Evolutionary conservation across 257 asterid genomes (phyloP).

Genomic region (Fraxinus excelsior): DNA sequence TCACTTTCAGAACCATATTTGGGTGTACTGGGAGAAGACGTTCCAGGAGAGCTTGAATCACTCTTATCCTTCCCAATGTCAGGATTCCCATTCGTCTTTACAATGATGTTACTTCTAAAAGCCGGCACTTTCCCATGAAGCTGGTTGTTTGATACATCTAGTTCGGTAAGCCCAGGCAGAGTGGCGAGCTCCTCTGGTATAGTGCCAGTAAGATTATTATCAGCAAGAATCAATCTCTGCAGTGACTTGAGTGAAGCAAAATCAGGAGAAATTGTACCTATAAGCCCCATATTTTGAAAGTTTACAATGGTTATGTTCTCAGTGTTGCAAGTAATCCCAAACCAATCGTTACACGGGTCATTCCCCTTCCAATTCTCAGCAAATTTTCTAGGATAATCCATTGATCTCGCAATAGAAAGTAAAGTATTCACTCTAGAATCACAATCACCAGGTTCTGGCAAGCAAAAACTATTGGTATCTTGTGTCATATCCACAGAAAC

Average conservation of each 20-base stretch:
- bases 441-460: constrained; percentile 79
- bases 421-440: constrained; percentile 64
- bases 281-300: constrained; percentile 80
- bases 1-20: constrained; percentile 21
- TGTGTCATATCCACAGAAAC: constrained; percentile 58
- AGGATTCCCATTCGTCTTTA: constrained; percentile 67
- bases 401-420: constrained; percentile 50
- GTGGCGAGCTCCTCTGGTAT: constrained; percentile 67
- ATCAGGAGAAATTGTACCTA: constrained; percentile 68
- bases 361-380: constrained; percentile 84
- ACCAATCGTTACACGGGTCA: constrained; percentile 82
- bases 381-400: constrained; percentile 66
- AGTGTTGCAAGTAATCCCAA: constrained; percentile 74
- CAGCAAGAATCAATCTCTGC: constrained; percentile 74
- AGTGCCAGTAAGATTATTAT: constrained; percentile 69
- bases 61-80: constrained; percentile 62
- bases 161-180: constrained; percentile 51
- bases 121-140: constrained; percentile 69
- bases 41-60: constrained; percentile 33
- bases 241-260: constrained; percentile 60
- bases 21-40: constrained; percentile 32
- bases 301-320: constrained; percentile 76
- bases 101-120: constrained; percentile 52
- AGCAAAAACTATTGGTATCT: constrained; percentile 77
- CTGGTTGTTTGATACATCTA: constrained; percentile 81